Percentiles rank a stretch among this genome's conserved stretches.
Conservation (phyloP, 768 basidiomycete genomes). For the Leccinellum luteum region DNA sequence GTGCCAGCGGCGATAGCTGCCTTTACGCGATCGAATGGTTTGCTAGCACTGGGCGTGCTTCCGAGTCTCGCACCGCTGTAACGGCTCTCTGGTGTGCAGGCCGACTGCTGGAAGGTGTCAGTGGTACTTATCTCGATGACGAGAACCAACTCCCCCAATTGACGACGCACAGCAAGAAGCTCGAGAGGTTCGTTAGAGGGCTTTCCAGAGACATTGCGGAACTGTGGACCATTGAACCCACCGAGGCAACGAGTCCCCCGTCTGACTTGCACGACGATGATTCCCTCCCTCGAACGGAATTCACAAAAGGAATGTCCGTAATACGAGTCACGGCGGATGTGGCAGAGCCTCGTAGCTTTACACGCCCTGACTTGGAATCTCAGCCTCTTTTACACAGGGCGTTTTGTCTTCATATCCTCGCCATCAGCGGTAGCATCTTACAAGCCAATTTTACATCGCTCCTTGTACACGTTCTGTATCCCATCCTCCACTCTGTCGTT, state of each 20-base stretch:
- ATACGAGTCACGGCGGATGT: slow-evolving; percentile 60
- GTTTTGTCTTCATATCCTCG: slow-evolving; percentile 71
- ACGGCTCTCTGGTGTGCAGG: slow-evolving; percentile 85
- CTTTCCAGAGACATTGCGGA: slow-evolving; percentile 64
- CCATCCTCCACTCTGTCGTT: slow-evolving; percentile 80
- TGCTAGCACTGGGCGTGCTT: slow-evolving; percentile 47
- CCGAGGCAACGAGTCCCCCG: slow-evolving; percentile 23
- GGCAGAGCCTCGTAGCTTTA: slow-evolving; percentile 31
- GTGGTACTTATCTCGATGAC: slow-evolving; percentile 43
- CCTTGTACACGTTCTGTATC: slow-evolving; percentile 80
- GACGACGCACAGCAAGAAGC: slow-evolving; percentile 39
- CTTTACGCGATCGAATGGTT: slow-evolving; percentile 87
- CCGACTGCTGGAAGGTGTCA: slow-evolving; percentile 71
- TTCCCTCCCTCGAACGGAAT: slow-evolving; percentile 50
- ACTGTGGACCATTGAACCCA: slow-evolving; percentile 59
- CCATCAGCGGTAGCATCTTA: slow-evolving; percentile 68
- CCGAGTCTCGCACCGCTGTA: slow-evolving; percentile 46
- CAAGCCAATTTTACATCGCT: slow-evolving; percentile 68
- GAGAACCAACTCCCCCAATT: slow-evolving; percentile 9
- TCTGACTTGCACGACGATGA: slow-evolving; percentile 26
- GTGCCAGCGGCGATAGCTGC: slow-evolving; percentile 62
- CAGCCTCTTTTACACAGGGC: slow-evolving; percentile 70
- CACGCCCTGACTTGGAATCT: slow-evolving; percentile 26
- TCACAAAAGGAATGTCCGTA: slow-evolving; percentile 61
- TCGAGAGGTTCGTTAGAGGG: slow-evolving; percentile 64